Conservation (phyloP, 192 early-diverging fungal genomes). For the Neocallimastix lanati region DNA sequence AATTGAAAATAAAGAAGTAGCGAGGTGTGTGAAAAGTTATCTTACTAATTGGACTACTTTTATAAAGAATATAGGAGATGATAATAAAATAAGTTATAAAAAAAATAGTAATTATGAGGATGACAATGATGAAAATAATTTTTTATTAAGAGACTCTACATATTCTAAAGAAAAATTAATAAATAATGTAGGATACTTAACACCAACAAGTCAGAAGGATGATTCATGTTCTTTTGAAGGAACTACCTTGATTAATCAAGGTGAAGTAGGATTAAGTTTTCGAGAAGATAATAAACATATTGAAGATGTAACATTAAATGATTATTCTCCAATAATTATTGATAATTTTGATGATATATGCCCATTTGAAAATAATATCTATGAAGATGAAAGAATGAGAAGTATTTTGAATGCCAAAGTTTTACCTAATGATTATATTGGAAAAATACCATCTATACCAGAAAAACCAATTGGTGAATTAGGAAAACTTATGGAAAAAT, state of each 20-base stretch:
- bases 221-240: background rate
- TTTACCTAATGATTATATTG: background rate
- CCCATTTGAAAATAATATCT: background rate
- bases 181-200: background rate
- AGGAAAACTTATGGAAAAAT: background rate
- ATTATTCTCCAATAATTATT: background rate
- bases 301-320: background rate
- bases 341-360: background rate
- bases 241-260: background rate
- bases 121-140: background rate
- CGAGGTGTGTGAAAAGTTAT: background rate
- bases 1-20: background rate
- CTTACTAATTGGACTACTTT: background rate
- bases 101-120: background rate
- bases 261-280: background rate
- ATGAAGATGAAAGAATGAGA: background rate
- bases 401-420: background rate
- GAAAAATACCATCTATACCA: background rate
- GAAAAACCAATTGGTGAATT: background rate
- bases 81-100: background rate
- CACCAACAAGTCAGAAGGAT: background rate
- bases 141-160: too few species aligned
- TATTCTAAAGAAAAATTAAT: too few species aligned
- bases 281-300: background rate
- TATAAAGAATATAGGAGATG: background rate